Percentiles rank a stretch among this genome's conserved stretches.
These are phyloP conservation scores for Diaporthe vaccinii DNA, from an alignment of 2,329 filamentous ascomycete genomes.

Conservation along the genomic window DNA sequence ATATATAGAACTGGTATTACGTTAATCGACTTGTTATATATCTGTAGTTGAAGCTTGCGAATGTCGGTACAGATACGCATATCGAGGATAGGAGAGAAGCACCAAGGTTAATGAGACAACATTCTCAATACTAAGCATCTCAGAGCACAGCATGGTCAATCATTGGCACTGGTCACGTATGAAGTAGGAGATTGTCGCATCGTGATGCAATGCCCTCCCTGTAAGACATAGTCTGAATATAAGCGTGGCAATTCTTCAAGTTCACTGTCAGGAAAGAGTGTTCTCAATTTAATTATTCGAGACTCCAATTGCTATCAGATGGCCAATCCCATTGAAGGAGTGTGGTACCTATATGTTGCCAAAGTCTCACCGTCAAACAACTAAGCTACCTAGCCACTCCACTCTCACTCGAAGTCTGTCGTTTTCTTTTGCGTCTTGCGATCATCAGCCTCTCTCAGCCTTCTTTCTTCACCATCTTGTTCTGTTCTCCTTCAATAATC, in stretches of 20 bases:
- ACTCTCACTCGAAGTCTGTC: not conserved
- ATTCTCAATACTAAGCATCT: not conserved
- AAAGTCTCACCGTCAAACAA: conserved; percentile 28
- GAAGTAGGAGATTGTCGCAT: not conserved
- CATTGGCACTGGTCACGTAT: not conserved
- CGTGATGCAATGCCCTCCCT: not conserved
- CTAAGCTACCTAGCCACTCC: conserved; percentile 4
- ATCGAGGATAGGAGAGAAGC: not conserved
- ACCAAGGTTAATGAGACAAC: not conserved
- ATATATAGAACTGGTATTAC: not conserved
- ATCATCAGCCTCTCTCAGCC: conserved; percentile 26
- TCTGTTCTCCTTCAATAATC: not conserved
- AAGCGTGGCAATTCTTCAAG: not conserved
- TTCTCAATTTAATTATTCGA: not conserved
- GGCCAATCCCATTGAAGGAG: conserved; percentile 38
- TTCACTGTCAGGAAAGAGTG: not conserved
- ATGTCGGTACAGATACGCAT: not conserved
- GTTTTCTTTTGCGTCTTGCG: conserved; percentile 39
- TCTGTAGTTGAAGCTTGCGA: not conserved
- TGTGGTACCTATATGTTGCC: conserved; percentile 28
- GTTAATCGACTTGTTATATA: too few relatives aligned
- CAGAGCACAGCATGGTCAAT: not conserved
- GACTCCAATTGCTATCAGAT: conserved; percentile 38
- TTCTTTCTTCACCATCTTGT: conserved; percentile 7
- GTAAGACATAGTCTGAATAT: not conserved